Evolutionary conservation across 73 alveolate genomes (phyloP).

Genomic region (Paramecium sonneborni): DNA sequence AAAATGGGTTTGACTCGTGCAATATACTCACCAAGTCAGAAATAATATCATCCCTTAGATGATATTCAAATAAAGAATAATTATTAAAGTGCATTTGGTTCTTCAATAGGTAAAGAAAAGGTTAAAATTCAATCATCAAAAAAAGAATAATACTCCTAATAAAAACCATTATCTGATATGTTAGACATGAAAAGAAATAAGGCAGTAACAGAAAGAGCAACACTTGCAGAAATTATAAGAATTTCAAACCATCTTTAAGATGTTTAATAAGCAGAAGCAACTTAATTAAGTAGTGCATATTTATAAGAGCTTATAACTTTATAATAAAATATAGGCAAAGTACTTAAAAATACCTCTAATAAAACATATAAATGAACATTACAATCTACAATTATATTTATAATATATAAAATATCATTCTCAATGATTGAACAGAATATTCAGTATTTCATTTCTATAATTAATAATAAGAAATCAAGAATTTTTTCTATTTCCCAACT

Average conservation of each 20-base stretch:
- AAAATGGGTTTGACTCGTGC: slow-evolving; percentile 19
- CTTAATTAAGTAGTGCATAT: slow-evolving; percentile 28
- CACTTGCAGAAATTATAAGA: slow-evolving; percentile 27
- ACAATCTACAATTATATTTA: not conserved
- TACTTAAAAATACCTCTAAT: not conserved
- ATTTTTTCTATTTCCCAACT: too few species aligned
- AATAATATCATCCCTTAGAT: not conserved
- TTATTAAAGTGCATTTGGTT: not conserved
- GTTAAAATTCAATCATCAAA: not conserved
- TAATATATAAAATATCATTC: not conserved
- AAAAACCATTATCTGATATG: not conserved
- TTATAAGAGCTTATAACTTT: slow-evolving; percentile 4
- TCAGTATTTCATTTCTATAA: not conserved
- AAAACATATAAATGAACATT: not conserved
- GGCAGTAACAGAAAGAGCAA: slow-evolving; percentile 21
- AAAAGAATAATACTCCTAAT: not conserved
- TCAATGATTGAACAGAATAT: not conserved
- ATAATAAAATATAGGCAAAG: not conserved
- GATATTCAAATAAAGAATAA: not conserved
- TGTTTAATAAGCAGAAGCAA: not conserved
- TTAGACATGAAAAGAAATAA: not conserved
- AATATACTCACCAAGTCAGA: slow-evolving; percentile 6
- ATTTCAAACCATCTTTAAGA: slow-evolving; percentile 43
- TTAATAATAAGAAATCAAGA: too few species aligned
- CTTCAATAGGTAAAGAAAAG: not conserved